A percentile compares a stretch with the other conserved stretches of the same genome.
These are phyloP conservation scores for Salix exigua DNA, from an alignment of 345 rosid genomes.

Conservation along the genomic window DNA sequence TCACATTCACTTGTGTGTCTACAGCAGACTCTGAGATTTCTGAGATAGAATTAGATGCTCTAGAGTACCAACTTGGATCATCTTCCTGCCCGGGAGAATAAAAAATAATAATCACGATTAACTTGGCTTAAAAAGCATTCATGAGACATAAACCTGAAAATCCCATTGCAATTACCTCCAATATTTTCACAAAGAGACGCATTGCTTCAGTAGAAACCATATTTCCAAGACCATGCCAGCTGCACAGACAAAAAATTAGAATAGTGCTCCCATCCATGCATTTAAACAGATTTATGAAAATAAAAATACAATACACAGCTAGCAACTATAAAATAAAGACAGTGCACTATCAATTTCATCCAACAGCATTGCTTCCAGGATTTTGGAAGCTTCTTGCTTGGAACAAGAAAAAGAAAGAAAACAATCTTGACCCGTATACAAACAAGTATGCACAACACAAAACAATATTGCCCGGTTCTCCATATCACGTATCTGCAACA, in stretches of 20 bases:
- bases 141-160: slow-evolving; percentile 14
- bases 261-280: neutral
- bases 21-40: slow-evolving; percentile 62
- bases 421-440: too few species aligned
- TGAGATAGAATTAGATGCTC: slow-evolving; percentile 63
- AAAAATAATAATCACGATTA: slow-evolving; percentile 1
- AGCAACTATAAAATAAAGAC: neutral
- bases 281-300: neutral
- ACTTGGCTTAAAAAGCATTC: neutral
- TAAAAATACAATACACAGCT: neutral
- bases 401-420: too few species aligned
- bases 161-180: slow-evolving; percentile 59
- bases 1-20: slow-evolving; percentile 70
- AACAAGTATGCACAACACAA: too few species aligned
- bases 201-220: slow-evolving; percentile 95
- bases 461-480: too few species aligned
- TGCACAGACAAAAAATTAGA: slow-evolving; percentile 28
- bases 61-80: slow-evolving; percentile 95
- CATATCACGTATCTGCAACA: neutral
- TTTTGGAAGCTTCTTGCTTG: neutral
- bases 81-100: slow-evolving; percentile 62
- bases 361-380: neutral
- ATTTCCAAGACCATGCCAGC: slow-evolving; percentile 95
- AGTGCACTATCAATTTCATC: neutral
- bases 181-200: slow-evolving; percentile 98